Evolutionary conservation across 306 rosid genomes (phyloP).

Genomic region (Nissolia schottii): DNA sequence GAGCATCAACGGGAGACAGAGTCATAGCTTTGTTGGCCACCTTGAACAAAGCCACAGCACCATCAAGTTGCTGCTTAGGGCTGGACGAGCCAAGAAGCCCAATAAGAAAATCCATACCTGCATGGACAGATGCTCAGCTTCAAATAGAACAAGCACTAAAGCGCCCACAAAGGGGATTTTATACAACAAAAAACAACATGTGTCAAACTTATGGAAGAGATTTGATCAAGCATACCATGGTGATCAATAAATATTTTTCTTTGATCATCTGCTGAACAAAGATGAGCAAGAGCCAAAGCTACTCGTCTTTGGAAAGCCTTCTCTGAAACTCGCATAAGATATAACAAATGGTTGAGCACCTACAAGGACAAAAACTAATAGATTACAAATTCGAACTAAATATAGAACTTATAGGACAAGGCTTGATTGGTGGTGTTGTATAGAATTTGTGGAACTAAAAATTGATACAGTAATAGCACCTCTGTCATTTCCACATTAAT

Average conservation of each 20-base stretch:
- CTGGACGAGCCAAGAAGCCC: conserved; percentile 70
- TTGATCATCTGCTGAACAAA: conserved; percentile 65
- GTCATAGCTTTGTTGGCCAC: conserved; percentile 69
- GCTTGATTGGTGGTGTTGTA: background rate
- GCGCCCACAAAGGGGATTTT: background rate
- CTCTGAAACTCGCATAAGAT: conserved; percentile 74
- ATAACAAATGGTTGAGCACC: conserved; percentile 76
- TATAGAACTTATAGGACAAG: background rate
- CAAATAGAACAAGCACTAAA: background rate
- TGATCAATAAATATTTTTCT: conserved; percentile 71
- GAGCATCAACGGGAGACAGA: conserved; percentile 82
- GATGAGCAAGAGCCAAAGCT: conserved; percentile 90
- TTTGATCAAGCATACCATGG: conserved; percentile 50
- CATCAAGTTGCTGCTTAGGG: conserved; percentile 74
- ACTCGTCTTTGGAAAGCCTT: conserved; percentile 70
- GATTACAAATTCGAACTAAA: conserved; percentile 19
- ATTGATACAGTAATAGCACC: background rate
- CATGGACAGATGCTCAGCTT: conserved; percentile 20
- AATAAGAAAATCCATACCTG: conserved; percentile 83
- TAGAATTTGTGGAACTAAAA: background rate
- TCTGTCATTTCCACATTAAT: background rate
- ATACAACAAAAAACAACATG: conserved; percentile 11
- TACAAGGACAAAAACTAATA: conserved; percentile 32
- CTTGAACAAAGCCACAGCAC: conserved; percentile 73
- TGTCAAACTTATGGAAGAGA: background rate